phyloP scores from a whole-genome alignment of 257 asterid species.

The Rauvolfia tetraphylla region DNA sequence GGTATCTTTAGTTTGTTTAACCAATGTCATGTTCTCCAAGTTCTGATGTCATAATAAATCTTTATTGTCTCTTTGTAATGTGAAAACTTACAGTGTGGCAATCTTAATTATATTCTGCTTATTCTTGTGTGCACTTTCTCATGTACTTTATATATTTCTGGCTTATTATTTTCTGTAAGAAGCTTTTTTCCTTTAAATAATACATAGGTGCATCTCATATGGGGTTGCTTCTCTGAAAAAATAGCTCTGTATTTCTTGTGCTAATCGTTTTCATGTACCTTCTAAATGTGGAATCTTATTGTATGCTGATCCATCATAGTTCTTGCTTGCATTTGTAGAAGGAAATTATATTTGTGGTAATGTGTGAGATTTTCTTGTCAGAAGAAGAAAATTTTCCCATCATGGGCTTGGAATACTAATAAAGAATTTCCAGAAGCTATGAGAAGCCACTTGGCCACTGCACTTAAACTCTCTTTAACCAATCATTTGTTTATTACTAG shows the following conservation, averaged over 20 bases:
- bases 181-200: neutral
- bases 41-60: neutral
- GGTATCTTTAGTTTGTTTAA: constrained; percentile 8
- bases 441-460: neutral
- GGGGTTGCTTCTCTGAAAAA: too few species aligned
- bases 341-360: neutral
- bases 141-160: neutral
- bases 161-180: neutral
- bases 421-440: neutral
- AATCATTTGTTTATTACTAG: neutral
- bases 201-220: too few species aligned
- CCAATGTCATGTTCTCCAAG: neutral
- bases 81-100: neutral
- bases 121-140: neutral
- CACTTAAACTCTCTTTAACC: neutral
- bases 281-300: neutral
- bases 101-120: neutral
- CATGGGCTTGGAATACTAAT: neutral
- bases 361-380: neutral
- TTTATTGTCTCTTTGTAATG: neutral
- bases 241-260: neutral
- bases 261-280: neutral
- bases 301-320: neutral
- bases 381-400: neutral
- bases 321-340: neutral